Base-by-base conservation (phyloP, 2,329 filamentous ascomycete genomes). In the Sporothrix globosa region DNA sequence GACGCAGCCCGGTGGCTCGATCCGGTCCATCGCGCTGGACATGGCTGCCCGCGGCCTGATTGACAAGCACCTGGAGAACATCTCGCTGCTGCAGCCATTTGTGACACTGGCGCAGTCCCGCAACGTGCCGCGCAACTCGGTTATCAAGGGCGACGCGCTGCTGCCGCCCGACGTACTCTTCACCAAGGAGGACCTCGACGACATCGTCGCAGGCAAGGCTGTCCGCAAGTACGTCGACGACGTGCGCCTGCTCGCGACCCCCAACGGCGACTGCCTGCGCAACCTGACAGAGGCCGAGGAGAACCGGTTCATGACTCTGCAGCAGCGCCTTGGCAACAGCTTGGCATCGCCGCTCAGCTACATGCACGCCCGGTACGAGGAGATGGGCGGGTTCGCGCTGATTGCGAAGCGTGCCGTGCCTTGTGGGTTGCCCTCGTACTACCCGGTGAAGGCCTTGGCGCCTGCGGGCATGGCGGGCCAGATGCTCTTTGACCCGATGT, bases 241-340 rank as follows among this genome's bases (percentile, higher is more conserved):
- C 69, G 85, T 86, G 77, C 85, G 90, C 34, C 88, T 91, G 73
- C 85, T 94, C 74, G 87, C 94, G 68, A 93, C 91, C 0, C 90
- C 91, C 0, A 89, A 91, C 72, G 91, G 92, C 13, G 89, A 92
- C 73, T 92, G 91, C 77, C 83, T 95, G n/a, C 88, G 90, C 73
- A 90, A 91, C 71, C 80, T 96, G 69, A 88, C 85, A 1, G 80
- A 85, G 4, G 87, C 90, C 54, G 89, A 94, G 73, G 91, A 94
- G 76, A 83, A 89, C 46, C 85, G 86, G 4, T 94, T 91, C 74
- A 81, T 95, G 13, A 83, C 87, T 67, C 84, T 95, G 5, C 92
- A 95, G 78, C 82, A 84, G 63, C 81, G 81, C 7, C 80, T 92
- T 58, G 84, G 85, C 2, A 77, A 78, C 10, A 81, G 82, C 50